A percentile compares a stretch with the other conserved stretches of the same genome.
Conservation (phyloP, 2,329 filamentous ascomycete species). For the Pestalotiopsis sp. region DNA sequence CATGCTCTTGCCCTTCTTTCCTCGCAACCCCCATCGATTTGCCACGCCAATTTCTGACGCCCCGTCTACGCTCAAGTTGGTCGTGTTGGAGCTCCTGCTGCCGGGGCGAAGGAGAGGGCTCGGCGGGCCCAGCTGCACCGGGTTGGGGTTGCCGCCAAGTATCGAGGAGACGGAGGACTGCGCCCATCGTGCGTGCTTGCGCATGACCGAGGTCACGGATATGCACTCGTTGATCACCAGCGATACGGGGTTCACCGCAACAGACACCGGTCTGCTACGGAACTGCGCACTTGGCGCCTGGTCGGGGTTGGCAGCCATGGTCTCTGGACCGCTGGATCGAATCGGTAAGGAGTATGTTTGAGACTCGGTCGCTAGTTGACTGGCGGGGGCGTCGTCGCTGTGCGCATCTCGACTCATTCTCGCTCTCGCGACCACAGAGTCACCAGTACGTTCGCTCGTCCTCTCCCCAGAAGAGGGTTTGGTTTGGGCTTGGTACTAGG, state of each 20-base stretch:
- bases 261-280: slow-evolving; percentile 66
- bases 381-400: slow-evolving; percentile 28
- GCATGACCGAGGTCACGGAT: slow-evolving; percentile 95
- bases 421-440: slow-evolving; percentile 26
- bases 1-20: slow-evolving; percentile 95
- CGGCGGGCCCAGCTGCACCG: slow-evolving; percentile 55
- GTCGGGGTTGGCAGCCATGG: slow-evolving; percentile 18
- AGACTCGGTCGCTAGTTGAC: slow-evolving; percentile 28
- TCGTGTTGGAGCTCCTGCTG: slow-evolving; percentile 42
- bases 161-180: slow-evolving; percentile 97
- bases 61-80: slow-evolving; percentile 40
- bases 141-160: slow-evolving; percentile 73
- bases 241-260: slow-evolving; percentile 88
- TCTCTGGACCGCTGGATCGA: slow-evolving; percentile 24
- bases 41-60: slow-evolving; percentile 62
- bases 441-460: neutral
- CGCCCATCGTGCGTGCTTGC: slow-evolving; percentile 94
- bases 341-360: slow-evolving; percentile 26
- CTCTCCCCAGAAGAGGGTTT: neutral
- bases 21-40: slow-evolving; percentile 89
- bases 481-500: neutral
- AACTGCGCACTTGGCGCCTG: slow-evolving; percentile 55
- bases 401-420: slow-evolving; percentile 41
- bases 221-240: slow-evolving; percentile 99
- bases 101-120: slow-evolving; percentile 43